Evolutionary conservation across 176 grass and related monocot species (phyloP).

Genomic region (Musa acuminata): DNA sequence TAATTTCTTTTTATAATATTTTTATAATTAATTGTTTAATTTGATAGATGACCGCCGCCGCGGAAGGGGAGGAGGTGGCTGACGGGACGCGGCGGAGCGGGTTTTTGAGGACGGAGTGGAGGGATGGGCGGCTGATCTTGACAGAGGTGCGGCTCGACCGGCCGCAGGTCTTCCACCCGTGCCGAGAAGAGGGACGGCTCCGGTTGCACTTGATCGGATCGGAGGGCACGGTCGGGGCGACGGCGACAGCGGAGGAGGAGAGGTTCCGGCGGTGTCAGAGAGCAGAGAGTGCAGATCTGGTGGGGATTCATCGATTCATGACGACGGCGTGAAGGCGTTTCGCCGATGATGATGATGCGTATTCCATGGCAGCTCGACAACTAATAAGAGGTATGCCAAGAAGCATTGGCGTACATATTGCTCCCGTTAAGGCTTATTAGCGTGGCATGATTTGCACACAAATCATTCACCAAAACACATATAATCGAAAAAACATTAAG

Average conservation of each 20-base stretch:
- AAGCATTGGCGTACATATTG: too few relatives aligned
- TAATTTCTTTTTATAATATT: too few relatives aligned
- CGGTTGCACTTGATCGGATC: slow-evolving; percentile 27
- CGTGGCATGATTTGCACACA: too few relatives aligned
- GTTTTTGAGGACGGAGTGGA: too few relatives aligned
- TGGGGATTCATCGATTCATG: slow-evolving; percentile 16
- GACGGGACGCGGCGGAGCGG: neutral
- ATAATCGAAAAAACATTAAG: too few relatives aligned
- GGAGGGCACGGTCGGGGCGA: neutral
- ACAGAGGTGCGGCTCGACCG: slow-evolving; percentile 37
- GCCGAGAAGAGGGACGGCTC: slow-evolving; percentile 48
- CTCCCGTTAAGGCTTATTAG: too few relatives aligned
- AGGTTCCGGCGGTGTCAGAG: neutral
- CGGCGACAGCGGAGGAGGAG: neutral
- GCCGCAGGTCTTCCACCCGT: slow-evolving; percentile 36
- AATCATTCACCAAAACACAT: too few relatives aligned
- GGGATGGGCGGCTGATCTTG: slow-evolving; percentile 31
- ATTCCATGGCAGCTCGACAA: too few relatives aligned
- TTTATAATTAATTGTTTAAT: too few relatives aligned
- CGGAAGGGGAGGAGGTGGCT: slow-evolving; percentile 12
- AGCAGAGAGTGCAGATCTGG: neutral
- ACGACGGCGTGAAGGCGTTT: slow-evolving; percentile 13
- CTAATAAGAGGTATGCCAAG: too few relatives aligned
- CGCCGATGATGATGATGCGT: too few relatives aligned
- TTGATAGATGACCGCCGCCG: neutral